Base-by-base conservation (phyloP, 768 basidiomycete species). In the Macrocybe gigantea region DNA sequence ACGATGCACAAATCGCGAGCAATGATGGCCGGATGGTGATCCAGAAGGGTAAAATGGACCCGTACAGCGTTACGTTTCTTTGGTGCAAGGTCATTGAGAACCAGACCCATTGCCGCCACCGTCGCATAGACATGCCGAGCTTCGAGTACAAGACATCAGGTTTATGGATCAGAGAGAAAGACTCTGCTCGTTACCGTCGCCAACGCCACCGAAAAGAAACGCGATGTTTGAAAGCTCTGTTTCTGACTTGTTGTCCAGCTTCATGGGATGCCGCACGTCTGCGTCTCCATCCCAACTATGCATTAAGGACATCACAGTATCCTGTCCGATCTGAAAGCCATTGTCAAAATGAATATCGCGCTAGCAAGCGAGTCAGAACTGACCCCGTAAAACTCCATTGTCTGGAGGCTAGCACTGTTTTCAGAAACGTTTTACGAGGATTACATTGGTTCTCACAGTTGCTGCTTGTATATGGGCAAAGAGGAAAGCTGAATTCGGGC, bases 171-270 rank as follows among this genome's bases (percentile, higher is more conserved):
- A 15, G 6, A 41, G 5, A 40, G 13, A 2, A 46, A 1, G 7
- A 1, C 3, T n/a, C 12, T 7, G 48, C 53, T 22, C 22, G 22
- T 5, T 41, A 61, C 59, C 59, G 48, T 64, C 63, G 7, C 56
- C 63, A 10, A 56, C 53, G 5, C 63, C 63, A 32, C 55, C 63
- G n/a, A 64, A 53, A 13, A 62, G 50, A 38, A 64, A 63, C 0
- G 62, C 50, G 0, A 64, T 43, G 7, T 53, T 39, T 0, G 51
- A 50, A 0, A 58, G 54, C 13, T 53, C 49, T 10, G 38, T 46
- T 14, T 54, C 45, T 12, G 49, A 49, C 31, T 62, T 46, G 3
- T 44, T 34, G 6, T 48, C 45, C 3, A 64, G 34, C 14, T 57
- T 51, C 1, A 65, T 38, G 8, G 59, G 59, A 40, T 59, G 22